Base-by-base conservation (phyloP, 257 asterid species). In the Leptodermis oblonga region DNA sequence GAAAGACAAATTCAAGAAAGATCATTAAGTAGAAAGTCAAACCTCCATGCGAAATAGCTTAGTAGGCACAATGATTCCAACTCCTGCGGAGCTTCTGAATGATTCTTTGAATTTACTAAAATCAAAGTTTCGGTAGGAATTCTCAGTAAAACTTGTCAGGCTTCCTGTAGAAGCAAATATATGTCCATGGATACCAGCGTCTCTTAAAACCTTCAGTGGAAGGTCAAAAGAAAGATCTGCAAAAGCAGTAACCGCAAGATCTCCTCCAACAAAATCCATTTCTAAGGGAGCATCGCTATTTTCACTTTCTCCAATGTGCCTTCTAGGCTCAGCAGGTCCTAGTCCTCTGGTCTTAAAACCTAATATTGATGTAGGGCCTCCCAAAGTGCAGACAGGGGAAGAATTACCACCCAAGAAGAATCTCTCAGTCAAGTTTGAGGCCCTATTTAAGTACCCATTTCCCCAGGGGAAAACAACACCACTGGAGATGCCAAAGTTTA, bases 31-130 rank as follows among this genome's bases (percentile, higher is more conserved):
- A 61, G 53, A 41, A 41, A 42, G 23, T 53, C 30, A 9, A 60
- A 89, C 99, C 98, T 94, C 99, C 97, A 94, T 86, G 55, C 98
- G 95, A 72, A 88, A 88, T 53, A 94, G 76, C 79, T 83, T 87
- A 41, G 98, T 94, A 7, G 98, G 99, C 48, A 94, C 85, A 69
- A 94, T 70, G 52, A 94, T 30, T 62, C 99, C 99, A 74, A 80
- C 67, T 71, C 98, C 99, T 0, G 70, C 90, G 1, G 96, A 85
- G 78, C 81, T 88, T 76, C 98, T 79, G 75, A 94, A 86, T 52
- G 98, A 87, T 68, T 89, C 95, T 34, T 74, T 78, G 70, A 89
- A 84, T 67, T 80, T 88, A 73, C 77, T 88, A 31, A 84, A 62
- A 49, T 92, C 81, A 42, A 92, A 72, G 22, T 61, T 85, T 70